Evolutionary conservation across 2,329 filamentous ascomycete genomes (phyloP).

Genomic region (Hypoxylon sp.): DNA sequence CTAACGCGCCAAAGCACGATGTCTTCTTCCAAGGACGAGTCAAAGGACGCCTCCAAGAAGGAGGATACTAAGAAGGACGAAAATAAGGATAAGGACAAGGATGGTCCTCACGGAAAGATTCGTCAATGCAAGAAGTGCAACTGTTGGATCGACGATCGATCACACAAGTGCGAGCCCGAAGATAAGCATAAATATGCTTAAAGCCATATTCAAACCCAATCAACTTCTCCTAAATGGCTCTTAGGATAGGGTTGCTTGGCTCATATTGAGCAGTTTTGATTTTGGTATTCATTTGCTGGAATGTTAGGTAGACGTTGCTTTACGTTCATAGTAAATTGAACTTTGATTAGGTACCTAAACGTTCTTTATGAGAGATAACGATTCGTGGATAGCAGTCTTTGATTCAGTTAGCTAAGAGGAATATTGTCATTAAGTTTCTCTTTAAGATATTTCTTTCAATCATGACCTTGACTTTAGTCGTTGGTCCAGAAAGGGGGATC

Average conservation of each 20-base stretch:
- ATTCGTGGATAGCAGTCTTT: not conserved
- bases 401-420: no score
- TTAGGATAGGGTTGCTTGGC: not conserved
- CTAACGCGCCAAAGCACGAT: not conserved
- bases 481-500: not conserved
- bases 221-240: not conserved
- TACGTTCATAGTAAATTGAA: not conserved
- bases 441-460: not conserved
- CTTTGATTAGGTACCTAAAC: no score
- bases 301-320: not conserved
- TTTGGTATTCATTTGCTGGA: not conserved
- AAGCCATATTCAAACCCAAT: not conserved
- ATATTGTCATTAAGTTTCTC: no score
- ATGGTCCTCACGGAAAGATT: slow-evolving; percentile 1
- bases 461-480: not conserved
- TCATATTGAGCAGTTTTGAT: not conserved
- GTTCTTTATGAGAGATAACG: not conserved
- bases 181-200: slow-evolving; percentile 30
- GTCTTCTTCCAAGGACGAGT: slow-evolving; percentile 19
- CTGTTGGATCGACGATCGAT: slow-evolving; percentile 26
- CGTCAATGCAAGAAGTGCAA: slow-evolving; percentile 24
- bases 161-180: slow-evolving; percentile 25
- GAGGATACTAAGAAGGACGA: not conserved
- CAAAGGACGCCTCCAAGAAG: slow-evolving; percentile 12
- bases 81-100: not conserved